Conservation (phyloP, 371 early-diverging fungal species). For the Ordospora pajunii region DNA sequence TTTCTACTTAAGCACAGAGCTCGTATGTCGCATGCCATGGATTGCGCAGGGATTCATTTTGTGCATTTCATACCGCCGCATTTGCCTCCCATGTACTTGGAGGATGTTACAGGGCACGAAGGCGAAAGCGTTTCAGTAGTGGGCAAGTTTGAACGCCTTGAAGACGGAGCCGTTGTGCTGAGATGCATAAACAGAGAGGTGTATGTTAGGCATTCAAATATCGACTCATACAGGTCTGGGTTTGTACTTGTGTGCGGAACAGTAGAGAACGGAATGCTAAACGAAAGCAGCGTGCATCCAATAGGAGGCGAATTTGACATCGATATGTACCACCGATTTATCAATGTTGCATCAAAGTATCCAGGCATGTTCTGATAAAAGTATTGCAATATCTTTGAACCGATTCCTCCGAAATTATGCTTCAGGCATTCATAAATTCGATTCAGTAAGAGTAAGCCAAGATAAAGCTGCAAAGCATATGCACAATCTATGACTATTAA, state of each 20-base stretch:
- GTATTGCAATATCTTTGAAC: not conserved
- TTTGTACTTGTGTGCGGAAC: conserved; percentile 33
- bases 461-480: too few species aligned
- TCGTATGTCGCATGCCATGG: conserved; percentile 33
- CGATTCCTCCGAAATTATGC: not conserved
- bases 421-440: not conserved
- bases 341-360: conserved; percentile 20
- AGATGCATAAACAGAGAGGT: conserved; percentile 11
- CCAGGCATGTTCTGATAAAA: conserved; percentile 27
- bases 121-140: conserved; percentile 18
- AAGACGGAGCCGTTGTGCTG: conserved; percentile 32
- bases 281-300: conserved; percentile 13
- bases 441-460: too few species aligned
- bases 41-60: not conserved
- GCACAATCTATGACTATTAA: too few species aligned
- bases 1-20: conserved; percentile 55
- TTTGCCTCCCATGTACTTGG: conserved; percentile 13
- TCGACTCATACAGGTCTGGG: conserved; percentile 39
- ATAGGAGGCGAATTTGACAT: conserved; percentile 45
- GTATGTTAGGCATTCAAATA: conserved; percentile 31
- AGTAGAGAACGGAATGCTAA: conserved; percentile 33
- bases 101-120: not conserved
- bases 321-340: conserved; percentile 16
- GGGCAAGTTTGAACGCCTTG: conserved; percentile 35
- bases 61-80: not conserved